Percentiles rank a stretch among this genome's conserved stretches.
These are phyloP conservation scores for Brassica balearica DNA, from an alignment of 441 rosid species.

Conservation along the genomic window DNA sequence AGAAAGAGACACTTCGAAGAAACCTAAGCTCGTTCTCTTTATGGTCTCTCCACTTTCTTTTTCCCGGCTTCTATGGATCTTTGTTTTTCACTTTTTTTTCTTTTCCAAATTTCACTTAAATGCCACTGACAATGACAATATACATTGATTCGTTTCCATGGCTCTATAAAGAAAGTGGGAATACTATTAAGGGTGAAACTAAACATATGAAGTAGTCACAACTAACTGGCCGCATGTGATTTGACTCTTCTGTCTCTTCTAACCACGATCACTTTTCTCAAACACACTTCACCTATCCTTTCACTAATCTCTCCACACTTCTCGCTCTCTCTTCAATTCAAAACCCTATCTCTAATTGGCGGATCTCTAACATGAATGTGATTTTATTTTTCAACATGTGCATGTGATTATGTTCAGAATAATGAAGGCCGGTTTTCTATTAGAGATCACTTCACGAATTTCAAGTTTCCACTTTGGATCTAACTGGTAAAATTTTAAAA, in stretches of 20 bases:
- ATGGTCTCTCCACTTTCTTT: slow-evolving; percentile 13
- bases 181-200: background rate
- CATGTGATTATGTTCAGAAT: background rate
- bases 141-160: slow-evolving; percentile 1
- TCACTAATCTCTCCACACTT: background rate
- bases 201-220: background rate
- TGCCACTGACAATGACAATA: slow-evolving; percentile 1
- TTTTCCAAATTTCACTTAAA: slow-evolving; percentile 9
- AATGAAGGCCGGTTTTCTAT: background rate
- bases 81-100: background rate
- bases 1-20: background rate
- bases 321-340: background rate
- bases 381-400: background rate
- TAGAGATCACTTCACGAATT: background rate
- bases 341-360: background rate
- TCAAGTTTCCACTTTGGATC: background rate
- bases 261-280: slow-evolving; percentile 9
- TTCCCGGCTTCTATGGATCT: slow-evolving; percentile 21
- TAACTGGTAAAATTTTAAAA: background rate
- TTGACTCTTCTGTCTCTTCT: slow-evolving; percentile 10
- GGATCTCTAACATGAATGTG: slow-evolving; percentile 5
- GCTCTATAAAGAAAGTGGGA: background rate
- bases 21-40: slow-evolving; percentile 16
- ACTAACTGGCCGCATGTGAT: slow-evolving; percentile 19
- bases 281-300: slow-evolving; percentile 4